Conservation (phyloP, 169 alveolate genomes). For the Plasmodium knowlesi region DNA sequence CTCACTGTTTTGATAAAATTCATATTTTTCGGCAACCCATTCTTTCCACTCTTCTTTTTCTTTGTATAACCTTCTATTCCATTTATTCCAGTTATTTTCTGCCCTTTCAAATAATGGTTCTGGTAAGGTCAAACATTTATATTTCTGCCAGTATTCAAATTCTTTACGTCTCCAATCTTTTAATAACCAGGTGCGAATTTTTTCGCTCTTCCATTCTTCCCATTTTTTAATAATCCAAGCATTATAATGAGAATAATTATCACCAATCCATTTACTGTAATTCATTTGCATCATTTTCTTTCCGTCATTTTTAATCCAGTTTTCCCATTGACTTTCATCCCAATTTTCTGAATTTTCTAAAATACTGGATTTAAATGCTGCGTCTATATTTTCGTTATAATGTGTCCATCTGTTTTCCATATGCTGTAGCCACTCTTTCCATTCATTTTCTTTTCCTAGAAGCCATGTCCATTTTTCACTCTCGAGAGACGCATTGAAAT, state of each 20-base stretch:
- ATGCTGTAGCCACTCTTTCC: slow-evolving; percentile 7
- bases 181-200: slow-evolving; percentile 8
- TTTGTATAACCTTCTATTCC: background rate
- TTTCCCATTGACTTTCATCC: slow-evolving; percentile 28
- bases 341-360: background rate
- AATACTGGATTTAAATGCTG: background rate
- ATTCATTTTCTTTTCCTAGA: background rate
- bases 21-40: slow-evolving; percentile 3
- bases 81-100: background rate
- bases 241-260: background rate
- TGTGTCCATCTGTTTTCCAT: slow-evolving; percentile 17
- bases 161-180: slow-evolving; percentile 35
- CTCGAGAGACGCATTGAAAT: slow-evolving; percentile 11
- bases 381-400: slow-evolving; percentile 16
- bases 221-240: slow-evolving; percentile 7
- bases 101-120: slow-evolving; percentile 9
- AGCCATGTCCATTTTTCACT: background rate
- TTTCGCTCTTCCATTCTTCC: slow-evolving; percentile 13
- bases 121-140: background rate
- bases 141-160: slow-evolving; percentile 19
- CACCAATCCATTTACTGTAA: slow-evolving; percentile 8
- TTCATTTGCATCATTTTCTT: background rate
- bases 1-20: background rate
- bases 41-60: slow-evolving; percentile 11
- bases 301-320: slow-evolving; percentile 12